Evolutionary conservation across 768 basidiomycete genomes (phyloP).

Genomic region (Rossbeevera mucosa): DNA sequence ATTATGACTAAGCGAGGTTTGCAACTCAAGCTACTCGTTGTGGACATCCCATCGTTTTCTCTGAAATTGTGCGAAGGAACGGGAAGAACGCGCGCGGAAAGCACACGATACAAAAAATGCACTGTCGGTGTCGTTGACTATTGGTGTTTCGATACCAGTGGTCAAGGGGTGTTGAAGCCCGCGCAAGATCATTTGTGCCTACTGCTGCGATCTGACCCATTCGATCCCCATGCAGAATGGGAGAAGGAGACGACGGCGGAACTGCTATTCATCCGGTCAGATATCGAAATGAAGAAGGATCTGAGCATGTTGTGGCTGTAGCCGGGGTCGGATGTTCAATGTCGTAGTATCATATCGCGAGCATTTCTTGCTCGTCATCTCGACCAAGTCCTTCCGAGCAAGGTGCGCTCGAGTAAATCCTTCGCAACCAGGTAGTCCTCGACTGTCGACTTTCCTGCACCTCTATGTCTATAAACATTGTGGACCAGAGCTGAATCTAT

Average conservation of each 20-base stretch:
- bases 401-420: slow-evolving; percentile 53
- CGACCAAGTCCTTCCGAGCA: slow-evolving; percentile 8
- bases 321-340: neutral
- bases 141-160: slow-evolving; percentile 31
- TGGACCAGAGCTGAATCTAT: too few species aligned
- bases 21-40: slow-evolving; percentile 22
- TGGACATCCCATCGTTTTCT: slow-evolving; percentile 18
- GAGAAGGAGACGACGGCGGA: slow-evolving; percentile 26
- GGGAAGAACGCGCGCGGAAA: slow-evolving; percentile 8
- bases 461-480: slow-evolving; percentile 64
- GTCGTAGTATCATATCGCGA: neutral
- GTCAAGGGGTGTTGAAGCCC: slow-evolving; percentile 18
- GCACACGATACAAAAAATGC: slow-evolving; percentile 17
- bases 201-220: slow-evolving; percentile 26
- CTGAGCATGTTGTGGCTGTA: slow-evolving; percentile 26
- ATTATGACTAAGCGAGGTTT: slow-evolving; percentile 32
- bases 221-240: slow-evolving; percentile 25
- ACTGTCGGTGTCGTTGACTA: slow-evolving; percentile 28
- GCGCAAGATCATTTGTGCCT: slow-evolving; percentile 29
- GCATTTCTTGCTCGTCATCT: neutral
- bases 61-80: slow-evolving; percentile 17
- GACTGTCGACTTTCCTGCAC: slow-evolving; percentile 57
- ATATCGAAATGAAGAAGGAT: slow-evolving; percentile 14
- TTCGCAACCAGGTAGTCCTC: slow-evolving; percentile 53
- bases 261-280: slow-evolving; percentile 22